Conservation (phyloP, 2,329 filamentous ascomycete species). For the Phyllosticta citrichinensis region DNA sequence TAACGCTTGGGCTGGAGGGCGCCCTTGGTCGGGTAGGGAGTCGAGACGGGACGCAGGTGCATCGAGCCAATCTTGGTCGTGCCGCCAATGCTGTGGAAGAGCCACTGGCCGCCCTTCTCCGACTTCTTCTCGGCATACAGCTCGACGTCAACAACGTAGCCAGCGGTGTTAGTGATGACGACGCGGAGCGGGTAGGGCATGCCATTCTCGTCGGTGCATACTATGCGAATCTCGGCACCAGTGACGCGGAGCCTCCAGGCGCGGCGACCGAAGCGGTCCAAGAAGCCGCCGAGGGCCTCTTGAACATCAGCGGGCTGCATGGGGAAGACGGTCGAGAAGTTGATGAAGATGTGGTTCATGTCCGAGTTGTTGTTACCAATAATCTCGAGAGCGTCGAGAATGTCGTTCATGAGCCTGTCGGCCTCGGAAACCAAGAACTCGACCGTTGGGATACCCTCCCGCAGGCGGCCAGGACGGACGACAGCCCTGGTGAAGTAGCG, state of each 20-base stretch:
- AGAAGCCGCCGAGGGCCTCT: conserved; percentile 84
- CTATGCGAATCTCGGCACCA: conserved; percentile 94
- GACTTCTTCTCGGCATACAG: conserved; percentile 97
- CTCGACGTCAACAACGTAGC: conserved; percentile 95
- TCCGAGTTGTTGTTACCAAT: conserved; percentile 99
- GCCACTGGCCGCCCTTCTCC: conserved; percentile 86
- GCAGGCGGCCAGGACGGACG: conserved; percentile 83
- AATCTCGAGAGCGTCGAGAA: conserved; percentile 93
- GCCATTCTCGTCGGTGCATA: conserved; percentile 84
- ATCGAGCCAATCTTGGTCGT: conserved; percentile 92
- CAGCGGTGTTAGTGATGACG: conserved; percentile 95
- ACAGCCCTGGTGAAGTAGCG: conserved; percentile 97
- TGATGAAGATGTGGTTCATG: conserved; percentile 99
- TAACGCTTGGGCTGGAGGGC: conserved; percentile 98
- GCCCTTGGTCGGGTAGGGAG: conserved; percentile 95
- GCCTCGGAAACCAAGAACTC: conserved; percentile 98
- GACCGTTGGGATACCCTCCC: conserved; percentile 95
- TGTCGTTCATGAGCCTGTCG: conserved; percentile 93
- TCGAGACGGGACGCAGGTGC: conserved; percentile 83
- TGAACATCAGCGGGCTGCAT: conserved; percentile 83
- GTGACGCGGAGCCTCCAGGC: conserved; percentile 95
- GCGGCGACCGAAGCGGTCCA: conserved; percentile 90
- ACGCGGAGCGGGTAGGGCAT: conserved; percentile 86
- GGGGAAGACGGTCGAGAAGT: conserved; percentile 96
- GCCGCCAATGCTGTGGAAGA: conserved; percentile 95